These are phyloP conservation scores for Aspergillus sparsus DNA, from an alignment of 495 filamentous ascomycete species.

Conservation along the genomic window DNA sequence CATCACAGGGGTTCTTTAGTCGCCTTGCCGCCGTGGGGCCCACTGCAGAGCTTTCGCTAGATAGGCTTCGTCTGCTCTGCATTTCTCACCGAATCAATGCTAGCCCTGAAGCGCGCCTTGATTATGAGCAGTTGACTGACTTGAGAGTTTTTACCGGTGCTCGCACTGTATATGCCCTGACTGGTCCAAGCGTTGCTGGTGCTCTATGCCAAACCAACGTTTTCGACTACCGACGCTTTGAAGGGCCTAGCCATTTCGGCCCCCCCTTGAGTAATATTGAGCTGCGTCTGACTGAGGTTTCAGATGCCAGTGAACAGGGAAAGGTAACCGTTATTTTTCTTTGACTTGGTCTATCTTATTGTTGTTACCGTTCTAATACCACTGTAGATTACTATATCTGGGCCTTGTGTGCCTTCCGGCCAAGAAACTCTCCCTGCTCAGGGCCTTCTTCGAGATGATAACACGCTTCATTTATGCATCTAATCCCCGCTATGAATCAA, in stretches of 20 bases:
- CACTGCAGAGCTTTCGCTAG: constrained; percentile 61
- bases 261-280: constrained; percentile 78
- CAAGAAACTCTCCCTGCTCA: constrained; percentile 32
- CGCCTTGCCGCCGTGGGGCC: constrained; percentile 59
- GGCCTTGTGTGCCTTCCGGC: constrained; percentile 42
- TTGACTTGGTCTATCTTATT: not conserved
- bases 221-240: constrained; percentile 77
- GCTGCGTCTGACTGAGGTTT: constrained; percentile 60
- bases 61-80: constrained; percentile 64
- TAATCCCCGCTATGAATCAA: constrained; percentile 1
- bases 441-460: constrained; percentile 43
- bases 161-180: constrained; percentile 81
- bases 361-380: not conserved
- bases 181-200: constrained; percentile 78
- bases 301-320: constrained; percentile 64
- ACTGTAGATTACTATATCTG: constrained; percentile 42
- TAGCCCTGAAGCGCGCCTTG: constrained; percentile 48
- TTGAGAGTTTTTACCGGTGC: constrained; percentile 77
- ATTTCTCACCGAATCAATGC: constrained; percentile 43
- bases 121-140: constrained; percentile 69
- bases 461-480: constrained; percentile 39
- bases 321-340: constrained; percentile 49
- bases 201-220: constrained; percentile 80
- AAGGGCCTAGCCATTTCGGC: constrained; percentile 72
- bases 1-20: constrained; percentile 45